phyloP scores from a whole-genome alignment of 257 asterid species.

The Fraxinus anomala region DNA sequence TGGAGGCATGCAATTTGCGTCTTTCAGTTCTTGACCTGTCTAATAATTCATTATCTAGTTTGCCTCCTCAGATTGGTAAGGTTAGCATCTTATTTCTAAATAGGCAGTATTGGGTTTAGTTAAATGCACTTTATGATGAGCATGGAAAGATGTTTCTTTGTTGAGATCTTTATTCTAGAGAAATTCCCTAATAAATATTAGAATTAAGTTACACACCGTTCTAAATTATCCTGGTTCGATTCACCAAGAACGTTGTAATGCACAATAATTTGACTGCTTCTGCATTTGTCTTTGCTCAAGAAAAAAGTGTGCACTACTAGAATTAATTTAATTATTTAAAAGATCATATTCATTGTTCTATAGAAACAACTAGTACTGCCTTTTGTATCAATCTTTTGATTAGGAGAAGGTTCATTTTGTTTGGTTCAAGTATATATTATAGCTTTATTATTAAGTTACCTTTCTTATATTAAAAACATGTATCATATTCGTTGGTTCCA shows the following conservation, averaged over 20 bases:
- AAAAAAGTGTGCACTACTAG: conserved; percentile 4
- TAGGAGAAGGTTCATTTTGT: not conserved
- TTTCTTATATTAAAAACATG: not conserved
- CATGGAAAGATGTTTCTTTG: conserved; percentile 20
- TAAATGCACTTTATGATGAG: conserved; percentile 6
- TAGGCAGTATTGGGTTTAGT: not conserved
- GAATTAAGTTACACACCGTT: not conserved
- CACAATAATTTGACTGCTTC: conserved; percentile 13
- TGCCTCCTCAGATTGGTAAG: conserved; percentile 96
- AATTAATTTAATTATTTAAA: not conserved
- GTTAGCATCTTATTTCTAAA: conserved; percentile 41
- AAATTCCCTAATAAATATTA: not conserved
- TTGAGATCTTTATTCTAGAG: not conserved
- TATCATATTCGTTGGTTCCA: not conserved
- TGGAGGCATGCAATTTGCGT: conserved; percentile 82
- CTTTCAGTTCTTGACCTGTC: conserved; percentile 89
- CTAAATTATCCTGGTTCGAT: not conserved
- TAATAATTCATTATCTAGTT: conserved; percentile 84
- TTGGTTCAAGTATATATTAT: conserved; percentile 6
- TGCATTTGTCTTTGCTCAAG: conserved; percentile 8
- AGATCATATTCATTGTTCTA: not conserved
- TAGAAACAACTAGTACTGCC: conserved; percentile 2
- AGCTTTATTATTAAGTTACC: conserved; percentile 6
- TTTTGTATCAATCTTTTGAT: conserved; percentile 6
- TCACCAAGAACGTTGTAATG: not conserved